A percentile compares a stretch with the other conserved stretches of the same genome.
Evolutionary conservation across 768 basidiomycete genomes (phyloP).

Genomic region (Boletus rubropictus): DNA sequence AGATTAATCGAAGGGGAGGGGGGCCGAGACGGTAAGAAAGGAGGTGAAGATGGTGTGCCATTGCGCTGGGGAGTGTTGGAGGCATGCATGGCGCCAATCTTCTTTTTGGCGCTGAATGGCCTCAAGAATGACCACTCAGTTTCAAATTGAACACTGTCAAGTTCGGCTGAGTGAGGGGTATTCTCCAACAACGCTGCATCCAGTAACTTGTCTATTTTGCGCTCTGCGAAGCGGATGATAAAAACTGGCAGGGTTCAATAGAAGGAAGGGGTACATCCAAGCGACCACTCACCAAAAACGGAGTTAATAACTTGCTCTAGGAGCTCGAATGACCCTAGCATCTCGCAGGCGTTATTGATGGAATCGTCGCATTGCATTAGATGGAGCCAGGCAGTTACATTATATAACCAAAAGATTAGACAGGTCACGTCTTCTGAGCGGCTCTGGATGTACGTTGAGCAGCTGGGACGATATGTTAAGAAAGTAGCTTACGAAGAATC

Average conservation of each 20-base stretch:
- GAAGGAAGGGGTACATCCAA: neutral
- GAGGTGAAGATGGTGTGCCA: constrained; percentile 42
- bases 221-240: constrained; percentile 88
- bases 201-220: constrained; percentile 79
- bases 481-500: constrained; percentile 70
- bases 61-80: constrained; percentile 31
- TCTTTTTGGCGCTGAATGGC: constrained; percentile 64
- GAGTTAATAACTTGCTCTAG: constrained; percentile 93
- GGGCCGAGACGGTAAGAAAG: constrained; percentile 43
- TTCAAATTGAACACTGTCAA: constrained; percentile 85
- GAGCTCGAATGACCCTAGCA: constrained; percentile 77
- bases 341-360: constrained; percentile 73
- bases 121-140: constrained; percentile 92
- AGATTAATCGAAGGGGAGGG: constrained; percentile 47
- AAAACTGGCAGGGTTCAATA: constrained; percentile 55
- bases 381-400: constrained; percentile 85
- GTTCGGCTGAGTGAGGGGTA: constrained; percentile 67
- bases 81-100: constrained; percentile 27
- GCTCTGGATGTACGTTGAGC: constrained; percentile 42
- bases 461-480: constrained; percentile 4
- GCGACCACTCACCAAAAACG: constrained; percentile 65
- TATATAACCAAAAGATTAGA: constrained; percentile 93
- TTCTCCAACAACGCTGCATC: constrained; percentile 81
- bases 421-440: constrained; percentile 80
- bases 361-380: constrained; percentile 81